Base-by-base conservation (phyloP, 805 yeast species). In the Lipomyces sp. region DNA sequence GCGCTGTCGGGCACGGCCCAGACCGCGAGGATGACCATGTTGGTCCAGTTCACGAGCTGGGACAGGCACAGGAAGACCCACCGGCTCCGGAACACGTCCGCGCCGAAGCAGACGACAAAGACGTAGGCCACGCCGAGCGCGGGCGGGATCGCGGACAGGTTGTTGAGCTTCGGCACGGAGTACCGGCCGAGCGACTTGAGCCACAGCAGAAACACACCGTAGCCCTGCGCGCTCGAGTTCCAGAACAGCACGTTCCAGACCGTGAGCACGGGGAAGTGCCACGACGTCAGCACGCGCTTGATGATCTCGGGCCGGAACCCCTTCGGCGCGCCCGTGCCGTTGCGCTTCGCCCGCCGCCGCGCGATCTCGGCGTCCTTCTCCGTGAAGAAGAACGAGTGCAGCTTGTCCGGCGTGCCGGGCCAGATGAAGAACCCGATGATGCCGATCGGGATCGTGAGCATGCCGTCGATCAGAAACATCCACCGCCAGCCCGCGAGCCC, bases 401-500 rank as follows among this genome's bases (percentile, higher is more conserved):
- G 75, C 47, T 74, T 71, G 44, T 73, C 67, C 4, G 88, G 87
- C 18, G 85, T 82, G 43, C 87, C 88, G 8, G 88, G 89, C 54
- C 81, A 67, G 60, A 72, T 58, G 61, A 76, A 78, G 51, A 74
- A 71, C 0, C 84, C 85, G 44, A 78, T 52, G 6, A 83, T 10
- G 4, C 83, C 84, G 33, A 83, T 76, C 2, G 73, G 79, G 24
- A 82, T 61, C 4, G 84, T 78, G 43, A 84, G 74, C 42, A 78
- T 61, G 11, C 82, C 83, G 63, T 82, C 86, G 54, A 84, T 73
- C 41, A 84, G 78, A 61, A 81, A 83, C 63, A 81, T 78, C 88
- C 88, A 84, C 70, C 82, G 73, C 88, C 88, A 84, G 11, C 86
- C 81, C 7, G 74, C 73, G 11, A 78, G 67, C 0, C 86, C 86